A percentile compares a stretch with the other conserved stretches of the same genome.
Conservation (phyloP, 306 rosid species). For the Cyclanthera cordifolia region DNA sequence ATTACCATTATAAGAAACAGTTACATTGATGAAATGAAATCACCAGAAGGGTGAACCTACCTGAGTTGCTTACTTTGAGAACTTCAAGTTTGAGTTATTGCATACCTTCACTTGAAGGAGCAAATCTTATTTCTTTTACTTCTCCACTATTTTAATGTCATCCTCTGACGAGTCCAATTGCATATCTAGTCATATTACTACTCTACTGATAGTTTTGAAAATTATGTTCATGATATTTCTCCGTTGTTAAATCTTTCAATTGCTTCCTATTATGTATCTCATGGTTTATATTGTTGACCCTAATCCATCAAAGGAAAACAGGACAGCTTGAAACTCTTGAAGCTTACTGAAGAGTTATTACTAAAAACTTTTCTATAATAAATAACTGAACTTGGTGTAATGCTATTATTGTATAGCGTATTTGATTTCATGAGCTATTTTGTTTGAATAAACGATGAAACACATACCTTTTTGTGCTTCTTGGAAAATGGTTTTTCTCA, state of each 20-base stretch:
- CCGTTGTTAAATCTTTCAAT: not conserved
- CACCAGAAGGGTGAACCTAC: not conserved
- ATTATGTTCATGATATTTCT: not conserved
- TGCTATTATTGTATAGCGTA: not conserved
- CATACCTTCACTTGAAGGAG: not conserved
- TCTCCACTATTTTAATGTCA: not conserved
- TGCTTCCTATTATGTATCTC: not conserved
- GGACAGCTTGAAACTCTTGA: not conserved
- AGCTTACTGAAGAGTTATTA: not conserved
- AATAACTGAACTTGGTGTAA: not conserved
- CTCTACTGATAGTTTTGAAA: conserved; percentile 1
- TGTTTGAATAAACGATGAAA: conserved; percentile 10
- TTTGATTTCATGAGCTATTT: not conserved
- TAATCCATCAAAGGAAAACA: not conserved
- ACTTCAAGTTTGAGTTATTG: not conserved
- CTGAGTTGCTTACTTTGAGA: not conserved
- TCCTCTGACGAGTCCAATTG: not conserved
- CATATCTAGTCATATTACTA: not conserved
- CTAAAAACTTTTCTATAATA: not conserved
- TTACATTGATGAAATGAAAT: not conserved
- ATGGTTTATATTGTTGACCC: not conserved
- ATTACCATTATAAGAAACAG: not conserved
- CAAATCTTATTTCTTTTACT: not conserved
- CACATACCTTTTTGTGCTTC: not conserved
- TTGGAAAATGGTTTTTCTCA: not conserved